A percentile compares a stretch with the other conserved stretches of the same genome.
phyloP scores from a whole-genome alignment of 2,329 filamentous ascomycete species.

The Cladosporium sp. region DNA sequence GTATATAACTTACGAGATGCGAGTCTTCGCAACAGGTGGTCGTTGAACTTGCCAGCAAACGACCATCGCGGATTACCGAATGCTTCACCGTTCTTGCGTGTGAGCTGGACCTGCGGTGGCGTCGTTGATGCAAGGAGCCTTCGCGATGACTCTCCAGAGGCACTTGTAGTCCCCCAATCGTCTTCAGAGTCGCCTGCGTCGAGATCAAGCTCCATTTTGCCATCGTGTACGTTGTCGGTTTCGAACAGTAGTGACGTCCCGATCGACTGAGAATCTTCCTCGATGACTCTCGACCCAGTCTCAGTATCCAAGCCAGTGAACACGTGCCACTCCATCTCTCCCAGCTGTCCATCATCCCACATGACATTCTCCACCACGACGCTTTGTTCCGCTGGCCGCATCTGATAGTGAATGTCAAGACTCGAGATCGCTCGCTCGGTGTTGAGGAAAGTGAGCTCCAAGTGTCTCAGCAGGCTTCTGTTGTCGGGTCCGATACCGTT shows the following conservation, averaged over 20 bases:
- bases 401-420: neutral
- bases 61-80: conserved; percentile 13
- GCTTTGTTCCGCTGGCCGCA: neutral
- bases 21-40: neutral
- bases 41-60: conserved; percentile 14
- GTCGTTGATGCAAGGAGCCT: neutral
- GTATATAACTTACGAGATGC: conserved; percentile 1
- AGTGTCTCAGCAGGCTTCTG: neutral
- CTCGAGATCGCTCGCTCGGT: conserved; percentile 2
- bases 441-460: conserved; percentile 13
- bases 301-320: neutral
- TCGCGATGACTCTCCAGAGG: neutral
- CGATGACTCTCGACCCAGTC: neutral
- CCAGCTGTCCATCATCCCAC: conserved; percentile 4
- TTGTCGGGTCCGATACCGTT: neutral
- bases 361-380: conserved; percentile 1
- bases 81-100: conserved; percentile 3
- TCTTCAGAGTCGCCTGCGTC: neutral
- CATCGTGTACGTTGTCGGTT: neutral
- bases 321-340: conserved; percentile 7
- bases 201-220: neutral
- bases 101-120: conserved; percentile 8
- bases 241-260: neutral
- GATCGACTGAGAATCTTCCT: neutral
- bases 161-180: neutral